Conservation (phyloP, 75 land plant genomes). For the Sequoia sempervirens region DNA sequence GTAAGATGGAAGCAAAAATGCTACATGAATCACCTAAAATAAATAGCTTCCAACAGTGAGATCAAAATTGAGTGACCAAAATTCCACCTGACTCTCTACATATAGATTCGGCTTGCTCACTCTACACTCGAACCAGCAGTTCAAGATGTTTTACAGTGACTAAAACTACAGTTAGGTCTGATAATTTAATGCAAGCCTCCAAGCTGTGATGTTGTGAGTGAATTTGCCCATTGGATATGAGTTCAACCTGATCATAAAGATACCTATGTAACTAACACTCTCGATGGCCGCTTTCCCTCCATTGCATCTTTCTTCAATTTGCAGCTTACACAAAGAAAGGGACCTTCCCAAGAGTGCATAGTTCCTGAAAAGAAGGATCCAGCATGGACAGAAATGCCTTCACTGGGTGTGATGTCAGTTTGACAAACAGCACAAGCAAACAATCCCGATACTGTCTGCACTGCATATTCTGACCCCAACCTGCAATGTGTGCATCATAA, state of each 20-base stretch:
- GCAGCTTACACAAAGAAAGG: conserved; percentile 37
- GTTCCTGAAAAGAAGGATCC: conserved; percentile 38
- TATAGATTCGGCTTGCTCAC: conserved; percentile 4
- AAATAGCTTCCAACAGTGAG: neutral
- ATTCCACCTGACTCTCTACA: neutral
- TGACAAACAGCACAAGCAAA: conserved; percentile 41
- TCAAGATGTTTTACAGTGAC: neutral
- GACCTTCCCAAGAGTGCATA: conserved; percentile 28
- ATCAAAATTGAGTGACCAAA: conserved; percentile 9
- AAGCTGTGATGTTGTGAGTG: neutral
- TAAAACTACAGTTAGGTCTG: neutral
- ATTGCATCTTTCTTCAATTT: conserved; percentile 35
- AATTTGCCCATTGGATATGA: neutral
- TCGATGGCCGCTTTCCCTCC: conserved; percentile 8
- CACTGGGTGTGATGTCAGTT: conserved; percentile 25
- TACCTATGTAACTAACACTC: neutral
- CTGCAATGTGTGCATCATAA: conserved; percentile 13
- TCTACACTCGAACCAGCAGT: conserved; percentile 7
- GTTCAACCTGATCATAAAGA: neutral
- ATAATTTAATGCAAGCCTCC: neutral
- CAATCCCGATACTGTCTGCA: conserved; percentile 20
- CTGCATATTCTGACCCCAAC: conserved; percentile 24
- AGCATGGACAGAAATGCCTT: conserved; percentile 34
- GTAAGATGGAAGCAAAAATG: neutral
- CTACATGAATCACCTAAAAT: conserved; percentile 10